Evolutionary conservation across 169 alveolate species (phyloP).

Genomic region (Cryptosporidium sp.): DNA sequence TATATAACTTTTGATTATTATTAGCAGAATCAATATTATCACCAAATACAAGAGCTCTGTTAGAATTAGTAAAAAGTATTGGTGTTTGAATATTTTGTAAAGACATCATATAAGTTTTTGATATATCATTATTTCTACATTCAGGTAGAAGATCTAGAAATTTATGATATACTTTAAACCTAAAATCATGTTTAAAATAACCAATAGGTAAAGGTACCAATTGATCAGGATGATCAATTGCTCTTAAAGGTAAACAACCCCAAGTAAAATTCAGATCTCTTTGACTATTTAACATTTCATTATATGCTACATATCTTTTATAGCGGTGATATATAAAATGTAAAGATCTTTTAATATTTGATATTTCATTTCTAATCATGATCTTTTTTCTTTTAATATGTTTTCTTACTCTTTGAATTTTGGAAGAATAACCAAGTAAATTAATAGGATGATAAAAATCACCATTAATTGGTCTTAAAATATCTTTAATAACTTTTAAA

Average conservation of each 20-base stretch:
- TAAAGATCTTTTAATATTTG: conserved; percentile 8
- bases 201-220: conserved; percentile 92
- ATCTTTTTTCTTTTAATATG: conserved; percentile 22
- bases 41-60: conserved; percentile 16
- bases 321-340: conserved; percentile 5
- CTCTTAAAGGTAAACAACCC: conserved; percentile 92
- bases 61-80: conserved; percentile 5
- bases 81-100: conserved; percentile 15
- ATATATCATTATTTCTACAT: conserved; percentile 3
- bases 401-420: conserved; percentile 9
- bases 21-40: not conserved
- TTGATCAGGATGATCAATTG: conserved; percentile 87
- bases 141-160: conserved; percentile 52
- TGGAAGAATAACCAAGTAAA: conserved; percentile 12
- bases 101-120: conserved; percentile 38
- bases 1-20: not conserved
- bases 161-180: conserved; percentile 60
- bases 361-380: not conserved
- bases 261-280: conserved; percentile 84
- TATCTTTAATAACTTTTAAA: not conserved
- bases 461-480: conserved; percentile 33
- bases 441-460: conserved; percentile 62
- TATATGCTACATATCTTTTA: conserved; percentile 1
- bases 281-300: conserved; percentile 71
- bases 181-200: conserved; percentile 75